These are phyloP conservation scores for Candida neerlandica DNA, from an alignment of 1,139 yeast genomes.

Conservation along the genomic window DNA sequence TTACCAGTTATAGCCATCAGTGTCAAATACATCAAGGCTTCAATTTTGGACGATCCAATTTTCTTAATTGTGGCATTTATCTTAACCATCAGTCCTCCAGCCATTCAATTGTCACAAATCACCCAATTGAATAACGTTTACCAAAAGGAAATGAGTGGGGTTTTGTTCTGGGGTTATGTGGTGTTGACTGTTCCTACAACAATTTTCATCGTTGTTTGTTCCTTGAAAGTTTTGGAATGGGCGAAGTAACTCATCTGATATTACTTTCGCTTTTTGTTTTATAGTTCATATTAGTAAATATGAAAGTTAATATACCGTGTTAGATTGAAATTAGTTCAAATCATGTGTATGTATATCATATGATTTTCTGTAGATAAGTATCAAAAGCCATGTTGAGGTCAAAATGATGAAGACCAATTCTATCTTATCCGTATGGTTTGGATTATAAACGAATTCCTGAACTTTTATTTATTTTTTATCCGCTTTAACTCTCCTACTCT, in stretches of 20 bases:
- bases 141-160: conserved; percentile 84
- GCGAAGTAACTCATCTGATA: conserved; percentile 20
- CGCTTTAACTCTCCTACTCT: no score
- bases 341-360: no score
- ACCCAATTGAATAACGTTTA: conserved; percentile 76
- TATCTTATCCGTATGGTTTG: no score
- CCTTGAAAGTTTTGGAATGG: conserved; percentile 66
- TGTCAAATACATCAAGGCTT: conserved; percentile 65
- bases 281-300: no score
- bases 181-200: conserved; percentile 78
- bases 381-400: no score
- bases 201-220: conserved; percentile 66
- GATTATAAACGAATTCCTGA: no score
- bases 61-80: conserved; percentile 76
- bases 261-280: no score
- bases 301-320: no score
- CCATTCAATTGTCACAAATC: conserved; percentile 80
- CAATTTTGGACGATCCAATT: conserved; percentile 82
- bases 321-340: no score
- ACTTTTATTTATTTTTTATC: no score
- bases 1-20: conserved; percentile 68
- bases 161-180: conserved; percentile 85
- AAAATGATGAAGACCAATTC: conserved; percentile 15
- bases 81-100: conserved; percentile 80
- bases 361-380: no score